These are phyloP conservation scores for Solanum infundibuliforme DNA, from an alignment of 257 asterid genomes.

Conservation along the genomic window DNA sequence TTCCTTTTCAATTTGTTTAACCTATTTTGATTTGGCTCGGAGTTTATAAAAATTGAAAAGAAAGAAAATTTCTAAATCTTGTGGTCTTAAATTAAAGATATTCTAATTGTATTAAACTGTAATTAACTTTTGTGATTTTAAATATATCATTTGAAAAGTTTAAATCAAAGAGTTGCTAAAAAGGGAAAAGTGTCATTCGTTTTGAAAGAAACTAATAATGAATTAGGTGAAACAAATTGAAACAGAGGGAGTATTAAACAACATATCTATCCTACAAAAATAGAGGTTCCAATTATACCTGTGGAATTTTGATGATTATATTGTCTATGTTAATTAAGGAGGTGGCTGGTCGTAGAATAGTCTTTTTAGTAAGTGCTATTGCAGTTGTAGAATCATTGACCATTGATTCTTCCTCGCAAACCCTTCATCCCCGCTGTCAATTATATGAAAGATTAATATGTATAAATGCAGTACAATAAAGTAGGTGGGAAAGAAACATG, in stretches of 20 bases:
- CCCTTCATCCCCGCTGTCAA: not conserved
- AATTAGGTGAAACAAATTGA: too few relatives aligned
- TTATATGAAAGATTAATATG: not conserved
- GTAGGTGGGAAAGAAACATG: not conserved
- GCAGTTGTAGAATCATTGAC: not conserved
- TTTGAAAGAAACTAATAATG: not conserved
- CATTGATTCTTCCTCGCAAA: not conserved
- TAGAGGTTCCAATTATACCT: not conserved
- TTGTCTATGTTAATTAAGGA: not conserved
- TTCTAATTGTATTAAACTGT: too few relatives aligned
- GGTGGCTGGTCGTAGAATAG: fast-evolving
- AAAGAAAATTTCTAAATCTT: fast-evolving
- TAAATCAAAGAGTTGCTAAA: too few relatives aligned
- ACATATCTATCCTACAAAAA: not conserved
- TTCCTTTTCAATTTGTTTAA: too few relatives aligned
- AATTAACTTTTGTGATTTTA: not conserved
- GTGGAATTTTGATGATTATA: not conserved
- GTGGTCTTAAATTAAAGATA: too few relatives aligned
- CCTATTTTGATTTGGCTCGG: fast-evolving
- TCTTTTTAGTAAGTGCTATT: not conserved
- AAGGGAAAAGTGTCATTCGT: too few relatives aligned
- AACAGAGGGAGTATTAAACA: too few relatives aligned
- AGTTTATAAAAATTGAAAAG: too few relatives aligned
- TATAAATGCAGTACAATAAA: not conserved
- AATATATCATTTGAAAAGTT: too few relatives aligned